Evolutionary conservation across 179 eudicot genomes (phyloP).

Genomic region (Silene coronaria): DNA sequence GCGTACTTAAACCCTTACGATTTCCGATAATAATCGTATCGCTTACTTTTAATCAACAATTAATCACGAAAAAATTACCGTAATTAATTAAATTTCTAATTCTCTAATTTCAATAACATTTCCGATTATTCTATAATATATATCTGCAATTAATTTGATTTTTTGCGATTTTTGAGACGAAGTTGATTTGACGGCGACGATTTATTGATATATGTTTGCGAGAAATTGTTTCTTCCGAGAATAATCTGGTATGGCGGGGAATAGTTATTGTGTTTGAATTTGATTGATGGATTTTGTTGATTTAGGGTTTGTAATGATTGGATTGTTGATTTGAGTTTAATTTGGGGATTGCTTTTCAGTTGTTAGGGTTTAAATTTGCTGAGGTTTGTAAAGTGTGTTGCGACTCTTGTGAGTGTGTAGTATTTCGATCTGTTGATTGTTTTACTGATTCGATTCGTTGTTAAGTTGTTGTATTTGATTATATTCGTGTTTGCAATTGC

Average conservation of each 20-base stretch:
- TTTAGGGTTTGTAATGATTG: too few relatives aligned
- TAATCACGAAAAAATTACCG: not conserved
- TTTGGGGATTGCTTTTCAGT: slow-evolving; percentile 28
- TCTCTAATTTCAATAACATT: not conserved
- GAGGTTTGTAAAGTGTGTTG: slow-evolving; percentile 20
- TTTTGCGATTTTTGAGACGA: not conserved
- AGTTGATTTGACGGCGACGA: not conserved
- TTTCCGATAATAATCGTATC: not conserved
- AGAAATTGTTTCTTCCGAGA: not conserved
- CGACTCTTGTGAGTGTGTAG: slow-evolving; percentile 27
- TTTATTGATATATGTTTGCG: not conserved
- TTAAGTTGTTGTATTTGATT: not conserved
- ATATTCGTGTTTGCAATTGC: slow-evolving; percentile 2
- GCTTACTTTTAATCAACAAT: not conserved
- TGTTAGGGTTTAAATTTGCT: slow-evolving; percentile 17
- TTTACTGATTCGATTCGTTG: slow-evolving; percentile 19
- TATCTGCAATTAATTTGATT: not conserved
- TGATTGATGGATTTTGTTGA: slow-evolving; percentile 17
- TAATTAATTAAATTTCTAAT: not conserved
- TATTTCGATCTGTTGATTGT: slow-evolving; percentile 30
- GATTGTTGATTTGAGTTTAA: slow-evolving; percentile 16
- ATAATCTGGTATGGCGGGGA: slow-evolving; percentile 19
- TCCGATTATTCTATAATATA: not conserved
- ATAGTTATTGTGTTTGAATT: not conserved
- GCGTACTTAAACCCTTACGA: not conserved